Conservation (phyloP, 1,284 basidiomycete genomes). For the Xerocomus amazonicus region DNA sequence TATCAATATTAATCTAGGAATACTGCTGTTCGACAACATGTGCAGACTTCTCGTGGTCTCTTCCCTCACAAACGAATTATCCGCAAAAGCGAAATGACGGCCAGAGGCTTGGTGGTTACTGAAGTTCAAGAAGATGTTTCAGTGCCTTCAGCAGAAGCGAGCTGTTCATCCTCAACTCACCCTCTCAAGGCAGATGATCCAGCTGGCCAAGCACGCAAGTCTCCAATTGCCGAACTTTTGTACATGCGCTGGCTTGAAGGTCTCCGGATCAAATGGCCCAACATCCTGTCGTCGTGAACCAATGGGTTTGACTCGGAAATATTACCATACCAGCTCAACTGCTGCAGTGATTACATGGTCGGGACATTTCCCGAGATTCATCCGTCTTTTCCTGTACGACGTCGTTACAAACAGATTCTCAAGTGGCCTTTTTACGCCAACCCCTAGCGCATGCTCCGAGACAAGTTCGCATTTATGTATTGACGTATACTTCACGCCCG, state of each 20-base stretch:
- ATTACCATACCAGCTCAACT: neutral
- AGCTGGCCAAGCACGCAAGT: slow-evolving; percentile 48
- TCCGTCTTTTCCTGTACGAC: neutral
- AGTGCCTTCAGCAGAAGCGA: slow-evolving; percentile 41
- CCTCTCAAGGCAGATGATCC: slow-evolving; percentile 36
- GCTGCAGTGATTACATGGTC: neutral
- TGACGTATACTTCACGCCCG: slow-evolving; percentile 12
- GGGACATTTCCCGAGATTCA: neutral
- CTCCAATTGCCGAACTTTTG: slow-evolving; percentile 88
- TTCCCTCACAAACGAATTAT: slow-evolving; percentile 78
- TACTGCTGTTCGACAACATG: slow-evolving; percentile 65
- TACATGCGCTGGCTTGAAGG: slow-evolving; percentile 97
- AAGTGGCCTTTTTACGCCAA: neutral
- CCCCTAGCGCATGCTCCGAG: neutral
- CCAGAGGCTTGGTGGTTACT: slow-evolving; percentile 73
- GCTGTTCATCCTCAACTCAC: slow-evolving; percentile 27
- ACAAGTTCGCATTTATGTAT: slow-evolving; percentile 7
- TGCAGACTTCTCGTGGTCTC: slow-evolving; percentile 67
- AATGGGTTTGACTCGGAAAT: neutral
- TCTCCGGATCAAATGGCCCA: slow-evolving; percentile 84
- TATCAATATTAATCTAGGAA: slow-evolving; percentile 47
- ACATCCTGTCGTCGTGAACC: slow-evolving; percentile 45
- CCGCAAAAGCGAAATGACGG: slow-evolving; percentile 78
- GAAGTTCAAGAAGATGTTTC: slow-evolving; percentile 70
- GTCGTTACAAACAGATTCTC: neutral